Conservation (phyloP, 2,329 filamentous ascomycete genomes). For the Trichoderma lentiforme region DNA sequence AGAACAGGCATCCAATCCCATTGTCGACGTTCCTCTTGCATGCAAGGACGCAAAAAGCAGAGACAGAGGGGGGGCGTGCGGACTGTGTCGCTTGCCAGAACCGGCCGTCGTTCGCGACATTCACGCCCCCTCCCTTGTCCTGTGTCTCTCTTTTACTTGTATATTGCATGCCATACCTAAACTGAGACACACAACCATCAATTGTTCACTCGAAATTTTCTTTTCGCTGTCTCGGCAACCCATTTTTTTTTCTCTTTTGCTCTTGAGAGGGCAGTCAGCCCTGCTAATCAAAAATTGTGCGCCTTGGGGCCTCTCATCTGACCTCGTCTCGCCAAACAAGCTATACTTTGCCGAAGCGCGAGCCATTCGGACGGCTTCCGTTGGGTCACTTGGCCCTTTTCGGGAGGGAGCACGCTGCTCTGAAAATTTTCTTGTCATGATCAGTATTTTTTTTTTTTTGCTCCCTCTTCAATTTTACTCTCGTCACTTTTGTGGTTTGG, state of each 20-base stretch:
- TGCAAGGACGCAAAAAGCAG: conserved; percentile 10
- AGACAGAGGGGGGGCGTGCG: conserved; percentile 1
- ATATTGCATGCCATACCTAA: conserved; percentile 11
- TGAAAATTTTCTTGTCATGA: conserved; percentile 8
- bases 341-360: conserved; percentile 11
- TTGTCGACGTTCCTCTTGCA: conserved; percentile 14
- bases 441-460: not conserved
- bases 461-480: not conserved
- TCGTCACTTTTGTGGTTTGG: not conserved
- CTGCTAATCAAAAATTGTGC: conserved; percentile 1
- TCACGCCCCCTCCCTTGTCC: conserved; percentile 2
- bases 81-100: not conserved
- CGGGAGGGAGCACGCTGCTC: not conserved
- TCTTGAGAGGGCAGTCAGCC: conserved; percentile 3
- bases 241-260: not conserved
- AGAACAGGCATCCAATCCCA: conserved; percentile 8
- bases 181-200: conserved; percentile 2
- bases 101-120: not conserved
- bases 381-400: conserved; percentile 9
- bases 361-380: conserved; percentile 14
- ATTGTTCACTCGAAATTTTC: not conserved
- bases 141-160: not conserved
- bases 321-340: not conserved
- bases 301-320: conserved; percentile 8
- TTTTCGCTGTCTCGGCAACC: not conserved